Evolutionary conservation across 1,139 yeast species (phyloP).

Genomic region (Geotrichum reessii): DNA sequence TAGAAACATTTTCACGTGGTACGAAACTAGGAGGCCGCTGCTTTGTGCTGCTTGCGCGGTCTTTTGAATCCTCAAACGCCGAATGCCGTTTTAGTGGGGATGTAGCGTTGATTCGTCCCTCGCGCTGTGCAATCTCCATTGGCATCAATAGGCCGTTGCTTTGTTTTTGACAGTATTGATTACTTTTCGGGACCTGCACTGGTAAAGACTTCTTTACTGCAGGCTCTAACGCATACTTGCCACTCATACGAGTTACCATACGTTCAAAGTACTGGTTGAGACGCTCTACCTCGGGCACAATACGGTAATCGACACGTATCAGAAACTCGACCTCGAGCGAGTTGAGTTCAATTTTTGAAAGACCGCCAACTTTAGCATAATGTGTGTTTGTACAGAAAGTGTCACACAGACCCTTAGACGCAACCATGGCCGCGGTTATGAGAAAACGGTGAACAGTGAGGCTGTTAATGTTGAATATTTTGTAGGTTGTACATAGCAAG

Average conservation of each 20-base stretch:
- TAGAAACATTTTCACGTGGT: background rate
- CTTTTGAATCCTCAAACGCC: background rate
- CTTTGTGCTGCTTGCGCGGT: background rate
- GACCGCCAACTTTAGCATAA: constrained; percentile 95
- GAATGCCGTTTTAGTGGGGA: constrained; percentile 18
- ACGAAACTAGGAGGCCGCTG: background rate
- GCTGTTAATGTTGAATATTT: constrained; percentile 77
- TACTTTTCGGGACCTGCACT: background rate
- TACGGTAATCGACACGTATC: constrained; percentile 70
- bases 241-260: constrained; percentile 30
- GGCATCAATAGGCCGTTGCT: constrained; percentile 16
- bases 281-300: constrained; percentile 46
- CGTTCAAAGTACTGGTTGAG: constrained; percentile 38
- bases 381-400: constrained; percentile 90
- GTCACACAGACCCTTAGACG: constrained; percentile 89
- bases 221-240: constrained; percentile 22
- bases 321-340: constrained; percentile 84
- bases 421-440: constrained; percentile 84
- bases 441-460: constrained; percentile 90
- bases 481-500: constrained; percentile 68
- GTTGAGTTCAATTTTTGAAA: constrained; percentile 77
- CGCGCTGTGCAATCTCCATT: constrained; percentile 21
- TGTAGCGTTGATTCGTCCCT: constrained; percentile 18
- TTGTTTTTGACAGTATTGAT: background rate
- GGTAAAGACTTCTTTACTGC: background rate